Percentiles rank a stretch among this genome's conserved stretches.
Evolutionary conservation across 176 grass and related monocot genomes (phyloP).

Genomic region (Avena eriantha): DNA sequence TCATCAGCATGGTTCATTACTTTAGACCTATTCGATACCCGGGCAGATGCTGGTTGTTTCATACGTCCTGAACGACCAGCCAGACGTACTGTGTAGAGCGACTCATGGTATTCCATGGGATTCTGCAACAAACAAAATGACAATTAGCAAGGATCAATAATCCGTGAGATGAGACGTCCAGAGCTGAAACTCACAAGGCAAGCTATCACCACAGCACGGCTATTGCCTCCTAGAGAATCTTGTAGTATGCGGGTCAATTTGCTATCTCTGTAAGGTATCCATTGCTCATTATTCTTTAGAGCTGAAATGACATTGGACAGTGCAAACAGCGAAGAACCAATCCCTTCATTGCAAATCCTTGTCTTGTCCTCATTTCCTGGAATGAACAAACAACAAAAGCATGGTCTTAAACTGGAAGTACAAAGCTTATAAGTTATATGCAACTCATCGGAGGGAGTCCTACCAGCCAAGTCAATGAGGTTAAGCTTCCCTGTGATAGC

Average conservation of each 20-base stretch:
- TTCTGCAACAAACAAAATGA: constrained; percentile 61
- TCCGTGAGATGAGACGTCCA: background rate
- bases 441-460: background rate
- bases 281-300: constrained; percentile 69
- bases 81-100: constrained; percentile 70
- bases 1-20: constrained; percentile 40
- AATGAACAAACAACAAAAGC: constrained; percentile 15
- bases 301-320: constrained; percentile 92
- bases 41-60: constrained; percentile 51
- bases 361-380: constrained; percentile 86
- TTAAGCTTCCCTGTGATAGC: constrained; percentile 78
- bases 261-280: constrained; percentile 86
- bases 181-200: constrained; percentile 61
- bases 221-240: constrained; percentile 83
- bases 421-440: background rate
- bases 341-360: constrained; percentile 70
- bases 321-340: constrained; percentile 76
- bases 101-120: constrained; percentile 81
- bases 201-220: constrained; percentile 78
- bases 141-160: background rate
- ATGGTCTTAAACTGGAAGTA: constrained; percentile 7
- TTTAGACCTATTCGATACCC: constrained; percentile 53
- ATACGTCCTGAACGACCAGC: constrained; percentile 66
- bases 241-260: constrained; percentile 89
- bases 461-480: constrained; percentile 93